Evolutionary conservation across 2,329 filamentous ascomycete genomes (phyloP).

Genomic region (Westerdykella ornata): DNA sequence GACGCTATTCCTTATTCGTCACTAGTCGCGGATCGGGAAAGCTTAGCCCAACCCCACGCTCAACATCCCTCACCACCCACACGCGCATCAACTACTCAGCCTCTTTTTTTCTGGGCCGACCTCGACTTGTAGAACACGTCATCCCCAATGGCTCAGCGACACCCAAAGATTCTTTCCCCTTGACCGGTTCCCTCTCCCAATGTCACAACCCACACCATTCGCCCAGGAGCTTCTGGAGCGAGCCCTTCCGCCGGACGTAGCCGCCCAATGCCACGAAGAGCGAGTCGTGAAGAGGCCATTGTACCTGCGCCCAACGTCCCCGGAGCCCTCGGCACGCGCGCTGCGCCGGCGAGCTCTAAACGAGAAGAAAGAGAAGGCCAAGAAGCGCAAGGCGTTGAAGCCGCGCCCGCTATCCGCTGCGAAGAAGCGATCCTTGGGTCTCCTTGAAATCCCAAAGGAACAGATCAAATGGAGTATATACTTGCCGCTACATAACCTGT

Average conservation of each 20-base stretch:
- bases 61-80: too few species aligned
- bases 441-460: slow-evolving; percentile 66
- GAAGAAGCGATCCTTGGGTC: slow-evolving; percentile 63
- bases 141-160: not conserved
- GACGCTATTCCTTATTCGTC: too few species aligned
- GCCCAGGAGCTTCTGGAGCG: slow-evolving; percentile 59
- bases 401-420: slow-evolving; percentile 69
- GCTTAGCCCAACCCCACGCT: too few species aligned
- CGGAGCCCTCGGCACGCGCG: slow-evolving; percentile 45
- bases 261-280: slow-evolving; percentile 67
- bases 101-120: too few species aligned
- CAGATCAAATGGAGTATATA: slow-evolving; percentile 70
- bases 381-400: slow-evolving; percentile 42
- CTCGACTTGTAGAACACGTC: too few species aligned
- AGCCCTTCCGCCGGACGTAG: slow-evolving; percentile 69
- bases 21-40: too few species aligned
- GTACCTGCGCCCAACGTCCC: slow-evolving; percentile 68
- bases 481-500: slow-evolving; percentile 67
- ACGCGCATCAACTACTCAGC: too few species aligned
- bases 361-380: slow-evolving; percentile 28
- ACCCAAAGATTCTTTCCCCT: not conserved
- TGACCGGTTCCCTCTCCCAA: slow-evolving; percentile 4
- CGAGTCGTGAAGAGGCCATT: slow-evolving; percentile 79
- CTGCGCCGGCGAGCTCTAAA: slow-evolving; percentile 49
- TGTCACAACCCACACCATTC: slow-evolving; percentile 19